Conservation (phyloP, 805 yeast genomes). For the Saccharomycopsis malanga region DNA sequence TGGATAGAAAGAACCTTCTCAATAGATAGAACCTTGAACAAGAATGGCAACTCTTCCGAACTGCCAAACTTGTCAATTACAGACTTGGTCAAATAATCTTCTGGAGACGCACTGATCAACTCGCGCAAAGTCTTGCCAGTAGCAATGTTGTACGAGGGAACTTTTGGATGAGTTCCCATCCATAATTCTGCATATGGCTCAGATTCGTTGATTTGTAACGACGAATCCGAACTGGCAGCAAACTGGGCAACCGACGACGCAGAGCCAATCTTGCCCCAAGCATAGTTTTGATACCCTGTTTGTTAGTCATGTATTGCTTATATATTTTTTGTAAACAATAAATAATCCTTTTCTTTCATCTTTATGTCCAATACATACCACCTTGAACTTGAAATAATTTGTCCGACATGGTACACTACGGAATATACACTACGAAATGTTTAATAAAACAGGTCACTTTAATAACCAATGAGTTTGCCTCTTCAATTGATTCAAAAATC, state of each 20-base stretch:
- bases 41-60: constrained; percentile 71
- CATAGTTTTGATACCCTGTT: constrained; percentile 68
- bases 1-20: constrained; percentile 90
- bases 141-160: constrained; percentile 61
- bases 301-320: background rate
- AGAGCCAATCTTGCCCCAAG: constrained; percentile 83
- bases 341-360: background rate
- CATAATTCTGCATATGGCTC: constrained; percentile 96
- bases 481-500: no score
- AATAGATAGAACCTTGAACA: constrained; percentile 91
- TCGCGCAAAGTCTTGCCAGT: constrained; percentile 59
- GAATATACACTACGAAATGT: no score
- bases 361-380: constrained; percentile 24
- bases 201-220: constrained; percentile 53
- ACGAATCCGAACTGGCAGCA: constrained; percentile 63
- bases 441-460: no score
- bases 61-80: constrained; percentile 63
- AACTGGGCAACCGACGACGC: constrained; percentile 84
- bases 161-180: constrained; percentile 98
- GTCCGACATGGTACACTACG: no score
- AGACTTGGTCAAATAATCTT: constrained; percentile 46
- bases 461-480: no score
- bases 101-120: constrained; percentile 53
- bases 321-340: no score
- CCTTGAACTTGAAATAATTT: constrained; percentile 29